Conservation (phyloP, 2,329 filamentous ascomycete genomes). For the Cordyceps cateniannulata region DNA sequence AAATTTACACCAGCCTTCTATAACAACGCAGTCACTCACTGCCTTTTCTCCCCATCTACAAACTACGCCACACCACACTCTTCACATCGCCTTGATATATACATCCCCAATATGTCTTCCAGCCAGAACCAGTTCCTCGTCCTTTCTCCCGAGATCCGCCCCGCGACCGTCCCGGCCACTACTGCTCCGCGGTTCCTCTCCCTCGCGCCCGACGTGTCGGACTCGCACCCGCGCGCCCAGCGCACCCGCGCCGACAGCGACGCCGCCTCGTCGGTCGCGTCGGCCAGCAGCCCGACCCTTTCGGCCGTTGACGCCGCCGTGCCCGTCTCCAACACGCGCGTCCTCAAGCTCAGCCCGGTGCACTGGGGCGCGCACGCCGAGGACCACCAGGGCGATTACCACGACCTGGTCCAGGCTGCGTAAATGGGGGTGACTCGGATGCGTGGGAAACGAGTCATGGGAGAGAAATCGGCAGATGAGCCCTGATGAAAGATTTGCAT, state of each 20-base stretch:
- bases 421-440: not conserved
- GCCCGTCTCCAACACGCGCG: conserved; percentile 33
- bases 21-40: not conserved
- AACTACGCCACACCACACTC: not conserved
- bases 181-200: conserved; percentile 39
- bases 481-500: not conserved
- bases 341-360: conserved; percentile 59
- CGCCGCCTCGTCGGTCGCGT: conserved; percentile 17
- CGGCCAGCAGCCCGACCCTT: conserved; percentile 19
- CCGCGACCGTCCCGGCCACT: not conserved
- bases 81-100: not conserved
- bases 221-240: conserved; percentile 45
- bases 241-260: conserved; percentile 20
- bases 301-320: conserved; percentile 37
- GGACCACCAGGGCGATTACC: conserved; percentile 51
- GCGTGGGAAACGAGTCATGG: not conserved
- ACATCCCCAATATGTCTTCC: conserved; percentile 2
- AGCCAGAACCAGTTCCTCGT: conserved; percentile 9
- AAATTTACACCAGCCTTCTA: not conserved
- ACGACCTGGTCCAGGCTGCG: conserved; percentile 30
- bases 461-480: not conserved
- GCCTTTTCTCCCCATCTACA: not conserved
- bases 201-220: conserved; percentile 52
- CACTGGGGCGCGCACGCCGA: conserved; percentile 56
- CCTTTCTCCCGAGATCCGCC: conserved; percentile 3